A percentile compares a stretch with the other conserved stretches of the same genome.
phyloP scores from a whole-genome alignment of 208 protist genomes.

The Novymonas esmeraldas region DNA sequence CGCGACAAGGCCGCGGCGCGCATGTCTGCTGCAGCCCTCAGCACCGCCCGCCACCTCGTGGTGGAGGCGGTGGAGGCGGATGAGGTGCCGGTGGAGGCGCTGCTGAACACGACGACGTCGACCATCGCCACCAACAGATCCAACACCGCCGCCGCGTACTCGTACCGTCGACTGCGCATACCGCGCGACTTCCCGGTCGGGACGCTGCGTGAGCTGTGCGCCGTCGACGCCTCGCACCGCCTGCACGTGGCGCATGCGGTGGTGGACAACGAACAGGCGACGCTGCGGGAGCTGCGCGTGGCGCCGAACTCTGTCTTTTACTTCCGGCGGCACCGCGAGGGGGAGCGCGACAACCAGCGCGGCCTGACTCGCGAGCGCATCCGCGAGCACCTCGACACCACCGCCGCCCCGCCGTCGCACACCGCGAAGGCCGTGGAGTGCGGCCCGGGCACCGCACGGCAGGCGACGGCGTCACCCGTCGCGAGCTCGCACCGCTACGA shows the following conservation, averaged over 20 bases:
- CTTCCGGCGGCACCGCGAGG: conserved; percentile 19
- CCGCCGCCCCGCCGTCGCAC: not conserved
- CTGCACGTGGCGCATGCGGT: conserved; percentile 38
- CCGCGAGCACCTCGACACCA: conserved; percentile 19
- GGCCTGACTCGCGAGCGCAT: conserved; percentile 23
- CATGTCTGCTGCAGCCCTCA: conserved; percentile 23
- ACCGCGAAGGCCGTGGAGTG: no score
- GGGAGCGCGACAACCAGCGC: not conserved
- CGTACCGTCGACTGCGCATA: conserved; percentile 55
- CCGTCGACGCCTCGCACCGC: conserved; percentile 19
- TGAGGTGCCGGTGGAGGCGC: conserved; percentile 14
- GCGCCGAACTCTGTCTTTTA: conserved; percentile 33
- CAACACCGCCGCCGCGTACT: conserved; percentile 6
- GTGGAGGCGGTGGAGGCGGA: conserved; percentile 14
- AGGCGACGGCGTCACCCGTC: not conserved
- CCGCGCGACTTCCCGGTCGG: conserved; percentile 49
- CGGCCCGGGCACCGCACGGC: no score
- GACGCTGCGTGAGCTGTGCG: conserved; percentile 65
- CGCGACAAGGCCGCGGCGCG: conserved; percentile 14
- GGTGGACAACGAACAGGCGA: conserved; percentile 28
- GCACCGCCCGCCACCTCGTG: conserved; percentile 13
- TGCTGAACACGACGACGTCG: conserved; percentile 22
- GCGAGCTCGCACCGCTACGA: conserved; percentile 7
- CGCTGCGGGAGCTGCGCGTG: conserved; percentile 22
- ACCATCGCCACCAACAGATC: conserved; percentile 22